These are phyloP conservation scores for Hemileia vastatrix DNA, from an alignment of 1,284 basidiomycete species.

Conservation along the genomic window DNA sequence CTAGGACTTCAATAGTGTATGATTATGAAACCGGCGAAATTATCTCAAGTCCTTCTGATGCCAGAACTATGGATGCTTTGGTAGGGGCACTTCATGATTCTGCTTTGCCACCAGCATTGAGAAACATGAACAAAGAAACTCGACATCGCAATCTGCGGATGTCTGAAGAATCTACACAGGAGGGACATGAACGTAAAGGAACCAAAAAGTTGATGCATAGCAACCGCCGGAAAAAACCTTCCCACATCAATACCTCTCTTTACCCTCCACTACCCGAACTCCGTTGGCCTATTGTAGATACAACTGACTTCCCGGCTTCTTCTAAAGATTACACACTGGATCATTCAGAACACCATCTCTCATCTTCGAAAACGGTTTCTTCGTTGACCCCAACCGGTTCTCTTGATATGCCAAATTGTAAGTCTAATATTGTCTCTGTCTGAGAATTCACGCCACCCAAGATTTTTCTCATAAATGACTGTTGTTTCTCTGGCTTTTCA, in stretches of 20 bases:
- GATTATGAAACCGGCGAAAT: conserved; percentile 10
- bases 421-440: no score
- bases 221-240: neutral
- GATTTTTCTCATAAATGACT: conserved; percentile 4
- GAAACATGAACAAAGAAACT: neutral
- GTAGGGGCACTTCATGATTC: conserved; percentile 1
- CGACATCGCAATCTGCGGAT: no score
- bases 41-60: conserved; percentile 4
- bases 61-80: conserved; percentile 9
- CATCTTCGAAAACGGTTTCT: neutral
- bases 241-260: neutral
- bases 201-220: neutral
- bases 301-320: neutral
- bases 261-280: neutral
- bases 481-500: conserved; percentile 1
- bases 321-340: no score
- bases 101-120: neutral
- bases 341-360: neutral
- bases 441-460: conserved; percentile 7
- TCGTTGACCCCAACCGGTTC: no score
- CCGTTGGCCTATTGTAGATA: neutral
- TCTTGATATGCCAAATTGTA: no score
- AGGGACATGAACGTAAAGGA: no score
- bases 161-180: no score
- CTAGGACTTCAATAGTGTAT: conserved; percentile 1